Evolutionary conservation across 2,329 filamentous ascomycete genomes (phyloP).

Genomic region (Cladophialophora exuberans): DNA sequence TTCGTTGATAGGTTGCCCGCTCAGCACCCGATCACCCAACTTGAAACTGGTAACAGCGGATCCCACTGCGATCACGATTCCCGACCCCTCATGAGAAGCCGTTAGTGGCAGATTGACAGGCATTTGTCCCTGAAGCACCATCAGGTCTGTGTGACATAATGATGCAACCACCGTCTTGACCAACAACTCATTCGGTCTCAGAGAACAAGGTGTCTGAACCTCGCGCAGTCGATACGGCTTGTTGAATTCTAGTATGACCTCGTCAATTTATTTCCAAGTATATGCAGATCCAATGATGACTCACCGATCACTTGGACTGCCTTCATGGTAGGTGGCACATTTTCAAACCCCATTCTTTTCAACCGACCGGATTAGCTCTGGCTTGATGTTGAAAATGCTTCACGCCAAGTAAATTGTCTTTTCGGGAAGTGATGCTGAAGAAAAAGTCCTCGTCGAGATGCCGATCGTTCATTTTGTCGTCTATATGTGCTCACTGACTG

Average conservation of each 20-base stretch:
- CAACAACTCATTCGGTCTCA: slow-evolving; percentile 56
- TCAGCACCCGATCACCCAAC: slow-evolving; percentile 59
- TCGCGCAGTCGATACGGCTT: background rate
- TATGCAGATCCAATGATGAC: no score
- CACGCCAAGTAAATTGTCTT: no score
- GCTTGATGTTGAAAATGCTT: no score
- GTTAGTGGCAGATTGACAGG: slow-evolving; percentile 51
- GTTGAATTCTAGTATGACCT: background rate
- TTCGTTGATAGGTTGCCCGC: slow-evolving; percentile 55
- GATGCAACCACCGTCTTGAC: slow-evolving; percentile 63
- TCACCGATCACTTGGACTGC: no score
- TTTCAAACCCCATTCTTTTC: no score
- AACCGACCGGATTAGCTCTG: no score
- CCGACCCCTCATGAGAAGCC: slow-evolving; percentile 61
- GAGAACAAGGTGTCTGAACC: background rate
- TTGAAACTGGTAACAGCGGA: slow-evolving; percentile 45
- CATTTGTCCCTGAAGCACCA: slow-evolving; percentile 57
- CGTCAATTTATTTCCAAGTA: no score
- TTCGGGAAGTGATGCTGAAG: no score
- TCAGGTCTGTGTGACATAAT: slow-evolving; percentile 65
- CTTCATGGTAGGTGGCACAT: no score
- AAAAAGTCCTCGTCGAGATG: no score
- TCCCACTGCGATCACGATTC: slow-evolving; percentile 44
- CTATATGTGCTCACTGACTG: no score
- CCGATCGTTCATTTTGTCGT: no score